Evolutionary conservation across 805 yeast species (phyloP).

Genomic region (Myxozyma neglecta): DNA sequence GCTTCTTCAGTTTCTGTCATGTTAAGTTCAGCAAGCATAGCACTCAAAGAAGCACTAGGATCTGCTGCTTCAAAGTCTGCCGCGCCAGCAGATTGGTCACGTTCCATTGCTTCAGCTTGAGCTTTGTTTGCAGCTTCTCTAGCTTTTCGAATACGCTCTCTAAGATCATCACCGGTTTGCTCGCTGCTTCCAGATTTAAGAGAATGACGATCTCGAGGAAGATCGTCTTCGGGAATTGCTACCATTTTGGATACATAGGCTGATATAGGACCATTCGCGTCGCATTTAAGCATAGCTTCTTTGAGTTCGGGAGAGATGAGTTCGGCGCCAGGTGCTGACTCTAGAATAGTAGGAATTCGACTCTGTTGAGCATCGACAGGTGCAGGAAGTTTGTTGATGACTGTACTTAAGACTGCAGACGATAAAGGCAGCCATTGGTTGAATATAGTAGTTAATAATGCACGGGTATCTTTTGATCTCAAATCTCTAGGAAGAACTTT

Average conservation of each 20-base stretch:
- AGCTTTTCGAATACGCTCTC: constrained; percentile 63
- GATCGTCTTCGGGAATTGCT: constrained; percentile 76
- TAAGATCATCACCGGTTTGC: constrained; percentile 49
- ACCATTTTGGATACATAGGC: constrained; percentile 89
- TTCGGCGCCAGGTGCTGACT: constrained; percentile 54
- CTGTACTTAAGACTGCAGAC: constrained; percentile 77
- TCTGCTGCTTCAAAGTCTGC: constrained; percentile 32
- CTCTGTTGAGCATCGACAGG: constrained; percentile 73
- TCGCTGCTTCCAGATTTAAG: background rate
- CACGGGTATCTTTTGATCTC: constrained; percentile 72
- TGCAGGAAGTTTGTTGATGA: constrained; percentile 80
- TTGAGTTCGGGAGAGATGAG: constrained; percentile 52
- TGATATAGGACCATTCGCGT: constrained; percentile 59
- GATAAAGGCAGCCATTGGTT: constrained; percentile 95
- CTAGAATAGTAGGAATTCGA: constrained; percentile 67
- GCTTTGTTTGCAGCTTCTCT: constrained; percentile 69
- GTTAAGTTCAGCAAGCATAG: constrained; percentile 30
- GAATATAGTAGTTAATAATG: constrained; percentile 64
- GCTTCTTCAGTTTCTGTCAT: constrained; percentile 11
- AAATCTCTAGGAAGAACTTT: constrained; percentile 73
- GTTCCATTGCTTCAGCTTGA: constrained; percentile 33
- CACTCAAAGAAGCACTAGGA: constrained; percentile 30
- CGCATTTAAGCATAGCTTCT: constrained; percentile 65
- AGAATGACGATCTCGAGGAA: constrained; percentile 53
- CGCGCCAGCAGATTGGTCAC: constrained; percentile 33